Evolutionary conservation across 306 rosid species (phyloP).

Genomic region (Macrotyloma uniflorum): DNA sequence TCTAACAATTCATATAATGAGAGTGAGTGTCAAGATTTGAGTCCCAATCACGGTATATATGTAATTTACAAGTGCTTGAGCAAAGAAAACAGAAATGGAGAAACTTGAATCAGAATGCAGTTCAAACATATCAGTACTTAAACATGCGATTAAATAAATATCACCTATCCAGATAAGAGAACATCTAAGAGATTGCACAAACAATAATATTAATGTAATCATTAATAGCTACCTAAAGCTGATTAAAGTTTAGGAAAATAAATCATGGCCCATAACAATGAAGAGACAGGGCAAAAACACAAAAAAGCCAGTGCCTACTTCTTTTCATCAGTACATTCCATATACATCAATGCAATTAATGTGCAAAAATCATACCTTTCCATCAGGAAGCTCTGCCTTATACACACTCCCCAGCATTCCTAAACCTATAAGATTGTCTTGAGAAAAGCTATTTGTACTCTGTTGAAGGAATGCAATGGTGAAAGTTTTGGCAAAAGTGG

Average conservation of each 20-base stretch:
- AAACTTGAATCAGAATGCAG: background rate
- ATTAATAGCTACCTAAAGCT: slow-evolving; percentile 13
- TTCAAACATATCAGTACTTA: slow-evolving; percentile 15
- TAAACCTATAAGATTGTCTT: slow-evolving; percentile 74
- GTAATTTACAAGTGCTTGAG: slow-evolving; percentile 17
- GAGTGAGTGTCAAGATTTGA: slow-evolving; percentile 34
- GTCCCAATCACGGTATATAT: slow-evolving; percentile 35
- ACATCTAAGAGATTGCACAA: background rate
- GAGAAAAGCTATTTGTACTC: slow-evolving; percentile 87
- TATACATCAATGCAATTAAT: slow-evolving; percentile 28
- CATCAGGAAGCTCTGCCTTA: slow-evolving; percentile 80
- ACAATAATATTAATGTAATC: slow-evolving; percentile 12
- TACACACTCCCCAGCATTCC: slow-evolving; percentile 90
- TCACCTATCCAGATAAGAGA: slow-evolving; percentile 9
- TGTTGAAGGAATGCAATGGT: slow-evolving; percentile 89
- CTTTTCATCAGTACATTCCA: background rate
- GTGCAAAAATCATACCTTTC: slow-evolving; percentile 68
- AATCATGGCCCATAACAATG: background rate
- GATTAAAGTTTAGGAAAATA: slow-evolving; percentile 5
- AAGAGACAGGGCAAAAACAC: slow-evolving; percentile 18
- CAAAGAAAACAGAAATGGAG: slow-evolving; percentile 29
- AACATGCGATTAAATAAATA: slow-evolving; percentile 12
- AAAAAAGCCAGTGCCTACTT: background rate
- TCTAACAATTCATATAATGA: slow-evolving; percentile 53
- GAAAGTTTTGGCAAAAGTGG: slow-evolving; percentile 68